These are phyloP conservation scores for Curvularia verruculosa DNA, from an alignment of 2,329 filamentous ascomycete genomes.

Conservation along the genomic window DNA sequence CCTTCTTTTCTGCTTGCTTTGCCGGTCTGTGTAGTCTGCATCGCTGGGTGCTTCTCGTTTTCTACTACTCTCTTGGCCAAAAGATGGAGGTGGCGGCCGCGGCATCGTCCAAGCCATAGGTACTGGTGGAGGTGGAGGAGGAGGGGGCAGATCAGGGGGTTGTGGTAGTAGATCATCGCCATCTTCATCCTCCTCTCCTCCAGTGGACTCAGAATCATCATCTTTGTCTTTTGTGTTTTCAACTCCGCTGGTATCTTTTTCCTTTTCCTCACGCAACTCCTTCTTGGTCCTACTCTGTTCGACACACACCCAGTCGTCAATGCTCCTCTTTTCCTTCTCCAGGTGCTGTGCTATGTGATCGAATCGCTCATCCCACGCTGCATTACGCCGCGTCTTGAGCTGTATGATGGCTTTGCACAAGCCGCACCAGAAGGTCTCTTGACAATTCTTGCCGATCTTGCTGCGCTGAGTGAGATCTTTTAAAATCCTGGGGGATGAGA, in stretches of 20 bases:
- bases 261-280: constrained; percentile 27
- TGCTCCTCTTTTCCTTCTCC: constrained; percentile 59
- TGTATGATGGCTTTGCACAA: constrained; percentile 69
- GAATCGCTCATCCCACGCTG: constrained; percentile 66
- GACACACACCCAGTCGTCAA: constrained; percentile 62
- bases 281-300: constrained; percentile 48
- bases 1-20: neutral
- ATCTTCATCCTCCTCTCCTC: constrained; percentile 7
- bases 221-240: constrained; percentile 17
- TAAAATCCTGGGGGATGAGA: constrained; percentile 23
- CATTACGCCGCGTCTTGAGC: constrained; percentile 57
- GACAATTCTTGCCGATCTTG: constrained; percentile 68
- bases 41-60: neutral
- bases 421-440: constrained; percentile 81
- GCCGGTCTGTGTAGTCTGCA: neutral
- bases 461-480: constrained; percentile 58
- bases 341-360: constrained; percentile 80
- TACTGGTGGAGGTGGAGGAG: neutral
- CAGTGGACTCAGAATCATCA: constrained; percentile 13
- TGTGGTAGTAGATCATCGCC: neutral
- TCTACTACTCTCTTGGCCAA: neutral
- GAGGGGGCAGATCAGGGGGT: neutral
- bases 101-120: neutral
- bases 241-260: constrained; percentile 29
- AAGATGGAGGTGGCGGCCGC: neutral